Evolutionary conservation across 2,329 filamentous ascomycete species (phyloP), one percentile per base, ranked within the genome.

Genomic region (Chaetomiaceae sp.): DNA sequence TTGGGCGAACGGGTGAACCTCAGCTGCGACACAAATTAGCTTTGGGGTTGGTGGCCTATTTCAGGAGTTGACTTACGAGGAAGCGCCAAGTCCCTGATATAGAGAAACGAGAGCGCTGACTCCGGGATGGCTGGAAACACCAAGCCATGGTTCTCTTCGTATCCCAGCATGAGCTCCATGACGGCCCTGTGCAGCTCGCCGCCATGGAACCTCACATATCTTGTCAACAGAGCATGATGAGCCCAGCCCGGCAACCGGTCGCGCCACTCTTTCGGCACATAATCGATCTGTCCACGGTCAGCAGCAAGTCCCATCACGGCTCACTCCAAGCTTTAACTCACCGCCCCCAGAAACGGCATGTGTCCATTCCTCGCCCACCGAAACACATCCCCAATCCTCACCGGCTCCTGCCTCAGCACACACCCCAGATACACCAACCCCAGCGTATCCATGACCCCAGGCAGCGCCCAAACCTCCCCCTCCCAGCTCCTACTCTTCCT

Each of bases 351-450:
- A 67, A 87, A 97, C 0, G 87, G 79, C 23, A 97, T 76, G 51
- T 87, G 80, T 43, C 85, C 84, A 53, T 74, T 74, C 44, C 78
- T 80, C 15, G 81, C 82, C 84, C 88, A 95, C 40, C 75, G 73
- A 50, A 78, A 78, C 12, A 97, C 69, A 59, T 95, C 88, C 11
- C 83, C 85, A 7, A 92, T 73, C 20, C 84, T 83, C n/a, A 89
- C 76, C 0, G 91, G 90, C 52, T 94, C 75, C 52, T 87, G 83
- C 61, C 96, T 75, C 23, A 96, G 74, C 42, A 94, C 64, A 34
- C 83, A 83, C 1, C 83, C 91, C 31, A 96, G 70, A 71, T 96
- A 96, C 65, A 88, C 91, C 11, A 96, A 68, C 1, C 78, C 84
- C 48, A 97, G 70, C 0, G 86, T 87, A 61, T 96, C 91, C 38